Evolutionary conservation across 345 rosid species (phyloP).

Genomic region (Salix dunnii): DNA sequence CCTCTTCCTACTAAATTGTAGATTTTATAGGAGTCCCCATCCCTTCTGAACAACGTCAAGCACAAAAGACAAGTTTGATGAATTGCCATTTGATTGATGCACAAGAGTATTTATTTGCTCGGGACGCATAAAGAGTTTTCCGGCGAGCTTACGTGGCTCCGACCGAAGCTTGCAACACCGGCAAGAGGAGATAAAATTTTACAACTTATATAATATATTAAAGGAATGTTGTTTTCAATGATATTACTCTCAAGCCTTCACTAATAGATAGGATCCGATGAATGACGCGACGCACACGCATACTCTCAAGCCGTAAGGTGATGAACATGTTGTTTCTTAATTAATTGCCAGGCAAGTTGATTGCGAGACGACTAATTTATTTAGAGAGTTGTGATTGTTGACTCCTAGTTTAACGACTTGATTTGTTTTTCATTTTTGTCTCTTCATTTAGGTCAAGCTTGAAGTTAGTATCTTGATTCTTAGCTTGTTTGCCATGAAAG

Average conservation of each 20-base stretch:
- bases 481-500: not conserved
- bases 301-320: no score
- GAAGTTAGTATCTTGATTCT: not conserved
- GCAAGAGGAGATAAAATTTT: not conserved
- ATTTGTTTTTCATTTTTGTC: not conserved
- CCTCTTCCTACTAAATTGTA: not conserved
- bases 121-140: slow-evolving; percentile 8
- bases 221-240: slow-evolving; percentile 18
- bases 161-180: not conserved
- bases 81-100: slow-evolving; percentile 2
- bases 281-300: no score
- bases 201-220: not conserved
- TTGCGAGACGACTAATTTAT: not conserved
- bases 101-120: not conserved
- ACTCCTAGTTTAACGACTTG: not conserved
- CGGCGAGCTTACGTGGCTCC: not conserved
- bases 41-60: not conserved
- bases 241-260: slow-evolving; percentile 8
- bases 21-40: not conserved
- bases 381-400: not conserved
- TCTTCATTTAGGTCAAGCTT: not conserved
- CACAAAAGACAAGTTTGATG: not conserved
- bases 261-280: not conserved
- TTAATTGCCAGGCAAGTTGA: not conserved
- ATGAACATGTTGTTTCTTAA: no score